Evolutionary conservation across 805 yeast species (phyloP).

Genomic region (Saccharomycopsis lassenensis): DNA sequence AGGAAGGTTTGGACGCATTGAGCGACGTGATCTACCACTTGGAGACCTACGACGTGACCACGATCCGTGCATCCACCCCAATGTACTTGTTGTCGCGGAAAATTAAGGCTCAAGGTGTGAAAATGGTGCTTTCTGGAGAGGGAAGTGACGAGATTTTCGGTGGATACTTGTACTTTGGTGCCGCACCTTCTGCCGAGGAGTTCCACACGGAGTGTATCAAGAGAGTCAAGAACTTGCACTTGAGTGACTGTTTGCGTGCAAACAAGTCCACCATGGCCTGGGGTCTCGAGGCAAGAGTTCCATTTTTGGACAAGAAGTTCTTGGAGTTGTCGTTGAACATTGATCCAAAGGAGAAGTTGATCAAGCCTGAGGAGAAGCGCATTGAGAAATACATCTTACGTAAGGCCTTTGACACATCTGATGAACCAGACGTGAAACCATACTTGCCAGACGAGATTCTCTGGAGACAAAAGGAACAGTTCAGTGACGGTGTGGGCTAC

Average conservation of each 20-base stretch:
- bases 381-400: constrained; percentile 95
- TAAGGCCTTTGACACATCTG: constrained; percentile 93
- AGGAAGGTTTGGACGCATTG: constrained; percentile 94
- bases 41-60: constrained; percentile 97
- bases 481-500: constrained; percentile 98
- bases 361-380: constrained; percentile 54
- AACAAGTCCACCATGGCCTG: constrained; percentile 99
- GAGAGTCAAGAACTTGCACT: constrained; percentile 95
- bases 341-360: constrained; percentile 85
- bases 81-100: constrained; percentile 94
- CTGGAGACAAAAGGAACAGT: constrained; percentile 99
- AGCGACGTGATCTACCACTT: constrained; percentile 90
- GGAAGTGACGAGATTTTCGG: constrained; percentile 99
- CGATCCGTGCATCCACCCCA: constrained; percentile 98
- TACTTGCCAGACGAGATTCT: constrained; percentile 93
- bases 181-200: constrained; percentile 86
- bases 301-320: constrained; percentile 92
- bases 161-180: constrained; percentile 94
- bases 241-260: constrained; percentile 96
- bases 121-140: constrained; percentile 98
- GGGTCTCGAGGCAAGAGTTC: constrained; percentile 99
- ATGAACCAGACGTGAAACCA: constrained; percentile 66
- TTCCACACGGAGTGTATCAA: constrained; percentile 94
- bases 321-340: constrained; percentile 89
- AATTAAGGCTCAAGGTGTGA: constrained; percentile 98